Conservation (phyloP, 257 asterid genomes). For the Plectranthus barbatus region DNA sequence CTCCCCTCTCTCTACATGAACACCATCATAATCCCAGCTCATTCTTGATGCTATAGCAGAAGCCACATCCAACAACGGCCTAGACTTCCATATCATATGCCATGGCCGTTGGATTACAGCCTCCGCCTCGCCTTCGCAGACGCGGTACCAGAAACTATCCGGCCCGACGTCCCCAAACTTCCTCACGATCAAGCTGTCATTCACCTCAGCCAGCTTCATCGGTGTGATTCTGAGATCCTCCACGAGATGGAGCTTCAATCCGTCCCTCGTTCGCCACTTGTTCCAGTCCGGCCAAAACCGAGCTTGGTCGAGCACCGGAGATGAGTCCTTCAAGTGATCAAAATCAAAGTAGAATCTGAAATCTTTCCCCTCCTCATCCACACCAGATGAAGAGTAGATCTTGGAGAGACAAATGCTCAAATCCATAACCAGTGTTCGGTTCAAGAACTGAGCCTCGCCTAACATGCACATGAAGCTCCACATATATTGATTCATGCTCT, state of each 20-base stretch:
- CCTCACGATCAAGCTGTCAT: constrained; percentile 58
- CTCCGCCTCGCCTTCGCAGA: constrained; percentile 69
- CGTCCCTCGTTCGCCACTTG: constrained; percentile 44
- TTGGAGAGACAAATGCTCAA: constrained; percentile 59
- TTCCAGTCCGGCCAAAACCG: constrained; percentile 66
- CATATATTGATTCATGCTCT: constrained; percentile 64
- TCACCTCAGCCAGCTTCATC: constrained; percentile 40
- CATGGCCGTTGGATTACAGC: constrained; percentile 60
- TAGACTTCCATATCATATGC: constrained; percentile 61
- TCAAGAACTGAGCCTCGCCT: constrained; percentile 88
- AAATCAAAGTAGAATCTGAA: constrained; percentile 75
- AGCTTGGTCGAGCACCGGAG: constrained; percentile 51
- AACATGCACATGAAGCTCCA: constrained; percentile 83
- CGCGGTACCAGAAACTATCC: constrained; percentile 76
- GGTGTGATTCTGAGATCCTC: constrained; percentile 61
- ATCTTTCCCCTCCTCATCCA: constrained; percentile 81
- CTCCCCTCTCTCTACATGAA: constrained; percentile 67
- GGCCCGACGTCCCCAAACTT: constrained; percentile 67
- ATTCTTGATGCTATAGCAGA: constrained; percentile 51
- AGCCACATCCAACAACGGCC: constrained; percentile 51
- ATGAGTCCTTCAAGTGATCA: constrained; percentile 68
- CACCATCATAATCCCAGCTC: constrained; percentile 71
- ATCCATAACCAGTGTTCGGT: constrained; percentile 82
- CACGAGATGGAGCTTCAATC: constrained; percentile 55
- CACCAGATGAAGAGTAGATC: constrained; percentile 56